Evolutionary conservation across 495 filamentous ascomycete species (phyloP).

Genomic region (Collariella sp.): DNA sequence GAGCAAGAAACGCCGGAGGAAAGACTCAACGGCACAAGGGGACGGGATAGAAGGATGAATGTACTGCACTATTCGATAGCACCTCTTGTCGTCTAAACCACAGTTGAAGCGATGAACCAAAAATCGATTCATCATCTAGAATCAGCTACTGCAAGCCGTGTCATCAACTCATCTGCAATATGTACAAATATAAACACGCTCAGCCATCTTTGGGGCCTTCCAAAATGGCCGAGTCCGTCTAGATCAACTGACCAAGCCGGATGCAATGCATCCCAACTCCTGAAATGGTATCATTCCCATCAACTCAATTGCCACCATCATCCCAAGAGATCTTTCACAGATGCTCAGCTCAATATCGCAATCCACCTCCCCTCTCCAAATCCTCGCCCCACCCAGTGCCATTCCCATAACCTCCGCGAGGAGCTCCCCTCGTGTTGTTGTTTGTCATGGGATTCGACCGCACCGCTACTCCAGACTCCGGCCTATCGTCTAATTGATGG

Average conservation of each 20-base stretch:
- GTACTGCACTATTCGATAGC: too few relatives aligned
- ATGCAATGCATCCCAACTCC: background rate
- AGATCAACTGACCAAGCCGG: background rate
- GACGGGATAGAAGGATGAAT: too few relatives aligned
- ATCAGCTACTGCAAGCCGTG: background rate
- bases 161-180: background rate
- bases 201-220: background rate
- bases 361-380: background rate
- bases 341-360: slow-evolving; percentile 4
- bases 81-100: too few relatives aligned
- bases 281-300: background rate
- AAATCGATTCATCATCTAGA: background rate
- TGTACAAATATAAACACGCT: background rate
- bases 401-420: background rate
- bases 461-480: background rate
- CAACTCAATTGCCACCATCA: background rate
- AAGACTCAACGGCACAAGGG: too few relatives aligned
- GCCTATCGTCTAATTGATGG: background rate
- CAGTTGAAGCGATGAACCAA: background rate
- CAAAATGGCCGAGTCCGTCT: background rate
- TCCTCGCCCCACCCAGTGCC: slow-evolving; percentile 6
- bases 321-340: background rate
- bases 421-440: background rate
- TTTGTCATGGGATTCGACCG: background rate
- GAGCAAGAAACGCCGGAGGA: too few relatives aligned